phyloP scores from a whole-genome alignment of 2,329 filamentous ascomycete species.

The Microcera coccophila region DNA sequence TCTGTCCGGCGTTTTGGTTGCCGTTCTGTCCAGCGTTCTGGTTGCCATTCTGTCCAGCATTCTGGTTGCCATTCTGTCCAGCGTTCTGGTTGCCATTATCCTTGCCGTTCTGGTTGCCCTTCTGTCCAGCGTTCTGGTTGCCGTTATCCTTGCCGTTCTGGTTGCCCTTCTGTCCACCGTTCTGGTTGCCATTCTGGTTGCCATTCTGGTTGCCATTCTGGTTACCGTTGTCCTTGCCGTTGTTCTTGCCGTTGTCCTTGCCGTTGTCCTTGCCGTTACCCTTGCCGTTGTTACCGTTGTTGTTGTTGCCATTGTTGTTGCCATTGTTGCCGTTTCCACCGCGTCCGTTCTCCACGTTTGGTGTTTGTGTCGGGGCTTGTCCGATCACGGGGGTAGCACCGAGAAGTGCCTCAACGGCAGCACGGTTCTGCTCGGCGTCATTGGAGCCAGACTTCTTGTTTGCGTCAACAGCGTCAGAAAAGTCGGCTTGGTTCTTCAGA shows the following conservation, averaged over 20 bases:
- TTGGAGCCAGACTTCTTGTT: slow-evolving; percentile 40
- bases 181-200: no score
- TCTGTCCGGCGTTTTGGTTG: no score
- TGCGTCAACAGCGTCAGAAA: slow-evolving; percentile 38
- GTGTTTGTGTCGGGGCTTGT: slow-evolving; percentile 34
- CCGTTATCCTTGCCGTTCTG: no score
- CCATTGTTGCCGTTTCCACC: slow-evolving; percentile 7
- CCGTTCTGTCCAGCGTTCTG: no score
- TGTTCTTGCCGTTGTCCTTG: slow-evolving; percentile 2
- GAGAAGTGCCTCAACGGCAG: slow-evolving; percentile 39
- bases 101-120: no score
- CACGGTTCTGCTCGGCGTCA: slow-evolving; percentile 27
- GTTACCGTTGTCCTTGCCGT: no score
- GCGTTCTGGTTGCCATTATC: no score
- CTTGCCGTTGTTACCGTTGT: slow-evolving; percentile 6
- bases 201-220: no score
- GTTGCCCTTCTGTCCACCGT: no score
- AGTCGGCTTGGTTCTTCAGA: slow-evolving; percentile 47
- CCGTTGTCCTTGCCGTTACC: slow-evolving; percentile 4
- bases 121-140: no score
- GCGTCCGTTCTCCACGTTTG: slow-evolving; percentile 16
- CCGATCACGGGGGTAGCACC: slow-evolving; percentile 27
- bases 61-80: no score
- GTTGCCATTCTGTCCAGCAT: no score
- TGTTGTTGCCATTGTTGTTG: slow-evolving; percentile 1